Evolutionary conservation across 1,139 yeast genomes (phyloP).

Genomic region (Arxiozyma slooffiae): DNA sequence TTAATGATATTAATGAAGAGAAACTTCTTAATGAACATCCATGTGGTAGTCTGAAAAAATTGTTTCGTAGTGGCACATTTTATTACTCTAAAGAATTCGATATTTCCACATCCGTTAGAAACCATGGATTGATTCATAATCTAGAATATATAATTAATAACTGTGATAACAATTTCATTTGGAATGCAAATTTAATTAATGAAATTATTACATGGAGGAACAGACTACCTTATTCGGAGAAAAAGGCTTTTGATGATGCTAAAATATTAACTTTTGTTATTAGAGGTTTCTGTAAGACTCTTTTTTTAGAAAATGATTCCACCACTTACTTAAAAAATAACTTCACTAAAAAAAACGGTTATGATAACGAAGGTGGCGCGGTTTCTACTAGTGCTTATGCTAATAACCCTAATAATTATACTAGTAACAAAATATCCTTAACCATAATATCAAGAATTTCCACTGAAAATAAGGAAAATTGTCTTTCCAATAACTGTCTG

Average conservation of each 20-base stretch:
- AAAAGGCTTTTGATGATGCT: constrained; percentile 42
- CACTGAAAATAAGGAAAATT: constrained; percentile 48
- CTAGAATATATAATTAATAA: constrained; percentile 35
- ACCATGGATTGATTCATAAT: constrained; percentile 36
- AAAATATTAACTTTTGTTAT: constrained; percentile 51
- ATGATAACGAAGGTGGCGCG: neutral
- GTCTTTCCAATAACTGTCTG: constrained; percentile 60
- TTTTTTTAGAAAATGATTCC: constrained; percentile 26
- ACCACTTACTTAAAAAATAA: constrained; percentile 27
- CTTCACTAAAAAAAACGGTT: neutral
- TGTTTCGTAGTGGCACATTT: constrained; percentile 54
- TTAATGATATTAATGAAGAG: constrained; percentile 29
- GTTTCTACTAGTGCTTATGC: neutral
- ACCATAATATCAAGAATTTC: constrained; percentile 62
- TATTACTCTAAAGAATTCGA: constrained; percentile 60
- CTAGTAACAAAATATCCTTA: constrained; percentile 29
- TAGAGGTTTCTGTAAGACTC: constrained; percentile 55
- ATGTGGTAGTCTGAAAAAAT: constrained; percentile 46
- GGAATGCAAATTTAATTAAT: constrained; percentile 53
- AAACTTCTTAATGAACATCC: constrained; percentile 42
- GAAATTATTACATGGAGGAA: constrained; percentile 54
- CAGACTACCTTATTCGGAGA: constrained; percentile 43
- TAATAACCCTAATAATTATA: neutral
- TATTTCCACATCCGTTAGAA: constrained; percentile 52
- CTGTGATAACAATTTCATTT: constrained; percentile 49